Base-by-base conservation (phyloP, 1,139 yeast genomes). In the Magnusiomyces clavatus region DNA sequence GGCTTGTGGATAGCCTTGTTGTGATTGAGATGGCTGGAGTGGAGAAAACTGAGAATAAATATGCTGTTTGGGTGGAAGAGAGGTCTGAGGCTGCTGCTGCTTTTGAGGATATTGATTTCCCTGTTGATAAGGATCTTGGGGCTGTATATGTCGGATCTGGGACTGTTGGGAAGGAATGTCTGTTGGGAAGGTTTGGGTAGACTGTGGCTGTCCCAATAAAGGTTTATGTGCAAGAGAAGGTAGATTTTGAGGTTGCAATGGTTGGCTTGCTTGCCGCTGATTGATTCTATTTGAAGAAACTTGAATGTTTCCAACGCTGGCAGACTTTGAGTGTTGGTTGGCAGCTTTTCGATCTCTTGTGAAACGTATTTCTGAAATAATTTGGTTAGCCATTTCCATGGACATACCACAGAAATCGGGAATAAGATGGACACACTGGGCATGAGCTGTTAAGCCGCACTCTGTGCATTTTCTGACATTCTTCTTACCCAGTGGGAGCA, bases 321-420 rank as follows among this genome's bases (percentile, higher is more conserved):
- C 54, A 29, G 65, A 57, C 53, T 60, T 45, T 11, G 11, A 12
- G 38, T 45, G 48, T 39, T 39, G 60, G 8, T 24, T 24, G n/a
- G 67, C 61, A 38, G 67, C 69, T 58, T 67, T 66, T 48, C 72
- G 67, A 54, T 75, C 77, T 63, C 86, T 83, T 1, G 97, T 84
- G 44, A 85, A 80, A 64, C 86, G 84, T 64, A 92, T 89, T 6
- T 96, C 88, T 56, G 81, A 81, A 56, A 92, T 72, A 57, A 92
- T 87, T 66, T 85, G 86, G 62, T 88, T 89, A 3, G 97, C 97
- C 81, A 86, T 87, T 64, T 89, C 96, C 90, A 92, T 88, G 1
- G 96, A 81, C 96, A 92, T 90, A 54, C 98, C 98, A 73, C 98
- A 92, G 68, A 92, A 86, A 66, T 92, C 97, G 1, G 98, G 98